Conservation (phyloP, 257 asterid species). For the Solanum ahanhuiri region DNA sequence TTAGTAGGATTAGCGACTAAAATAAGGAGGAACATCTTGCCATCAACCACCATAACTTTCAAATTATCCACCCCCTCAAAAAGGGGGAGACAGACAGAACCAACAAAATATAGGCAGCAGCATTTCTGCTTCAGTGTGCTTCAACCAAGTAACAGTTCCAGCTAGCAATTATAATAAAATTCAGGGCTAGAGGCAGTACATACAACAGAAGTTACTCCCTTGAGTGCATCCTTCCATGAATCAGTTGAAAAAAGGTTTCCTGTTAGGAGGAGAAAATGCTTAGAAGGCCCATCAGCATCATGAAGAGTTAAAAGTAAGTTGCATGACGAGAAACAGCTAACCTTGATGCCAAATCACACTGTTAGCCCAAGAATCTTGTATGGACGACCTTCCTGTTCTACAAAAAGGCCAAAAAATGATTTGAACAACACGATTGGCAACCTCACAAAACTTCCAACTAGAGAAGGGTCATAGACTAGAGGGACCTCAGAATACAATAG, state of each 20-base stretch:
- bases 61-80: not conserved
- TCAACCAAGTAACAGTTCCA: not conserved
- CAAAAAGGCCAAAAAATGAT: constrained; percentile 13
- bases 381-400: constrained; percentile 76
- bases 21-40: not conserved
- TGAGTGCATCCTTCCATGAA: constrained; percentile 85
- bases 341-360: constrained; percentile 86
- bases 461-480: not conserved
- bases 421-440: constrained; percentile 9
- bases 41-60: not conserved
- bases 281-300: not conserved
- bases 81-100: not conserved
- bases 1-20: not conserved
- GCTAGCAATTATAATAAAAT: not conserved
- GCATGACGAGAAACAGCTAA: constrained; percentile 3
- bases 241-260: constrained; percentile 75
- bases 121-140: not conserved
- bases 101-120: not conserved
- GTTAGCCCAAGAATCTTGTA: constrained; percentile 80
- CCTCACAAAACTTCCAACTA: not conserved
- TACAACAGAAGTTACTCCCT: constrained; percentile 92
- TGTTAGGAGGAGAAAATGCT: constrained; percentile 17
- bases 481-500: not conserved
- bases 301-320: not conserved
- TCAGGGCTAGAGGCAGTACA: constrained; percentile 16